Evolutionary conservation across 2,329 filamentous ascomycete species (phyloP).

Genomic region (Botrytis fabae): DNA sequence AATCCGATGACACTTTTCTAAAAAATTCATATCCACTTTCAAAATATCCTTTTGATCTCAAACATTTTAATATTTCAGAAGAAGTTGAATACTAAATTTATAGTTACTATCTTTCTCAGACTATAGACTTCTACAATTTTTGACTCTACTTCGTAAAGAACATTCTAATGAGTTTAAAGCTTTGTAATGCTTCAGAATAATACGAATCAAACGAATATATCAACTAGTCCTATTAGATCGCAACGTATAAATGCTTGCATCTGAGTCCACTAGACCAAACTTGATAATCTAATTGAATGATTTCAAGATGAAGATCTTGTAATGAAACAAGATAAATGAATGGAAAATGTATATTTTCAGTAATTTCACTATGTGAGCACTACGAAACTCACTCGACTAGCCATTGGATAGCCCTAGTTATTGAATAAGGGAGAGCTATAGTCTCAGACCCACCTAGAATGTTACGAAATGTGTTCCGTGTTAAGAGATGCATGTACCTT

Average conservation of each 20-base stretch:
- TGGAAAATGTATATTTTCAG: background rate
- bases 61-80: fast-evolving
- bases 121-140: fast-evolving
- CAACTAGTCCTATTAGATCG: background rate
- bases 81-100: background rate
- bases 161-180: background rate
- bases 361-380: background rate
- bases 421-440: background rate
- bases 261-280: background rate
- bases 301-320: background rate
- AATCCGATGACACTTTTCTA: background rate
- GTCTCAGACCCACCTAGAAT: background rate
- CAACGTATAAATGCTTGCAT: fast-evolving
- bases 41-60: background rate
- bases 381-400: background rate
- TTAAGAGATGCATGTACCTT: background rate
- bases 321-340: fast-evolving
- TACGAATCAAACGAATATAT: background rate
- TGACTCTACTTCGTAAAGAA: background rate
- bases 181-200: background rate
- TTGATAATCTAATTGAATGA: background rate
- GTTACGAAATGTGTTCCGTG: background rate
- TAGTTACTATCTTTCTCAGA: background rate
- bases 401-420: background rate
- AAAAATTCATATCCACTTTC: fast-evolving